These are phyloP conservation scores for Metarhizium guizhouense DNA, from an alignment of 2,329 filamentous ascomycete species.

Conservation along the genomic window DNA sequence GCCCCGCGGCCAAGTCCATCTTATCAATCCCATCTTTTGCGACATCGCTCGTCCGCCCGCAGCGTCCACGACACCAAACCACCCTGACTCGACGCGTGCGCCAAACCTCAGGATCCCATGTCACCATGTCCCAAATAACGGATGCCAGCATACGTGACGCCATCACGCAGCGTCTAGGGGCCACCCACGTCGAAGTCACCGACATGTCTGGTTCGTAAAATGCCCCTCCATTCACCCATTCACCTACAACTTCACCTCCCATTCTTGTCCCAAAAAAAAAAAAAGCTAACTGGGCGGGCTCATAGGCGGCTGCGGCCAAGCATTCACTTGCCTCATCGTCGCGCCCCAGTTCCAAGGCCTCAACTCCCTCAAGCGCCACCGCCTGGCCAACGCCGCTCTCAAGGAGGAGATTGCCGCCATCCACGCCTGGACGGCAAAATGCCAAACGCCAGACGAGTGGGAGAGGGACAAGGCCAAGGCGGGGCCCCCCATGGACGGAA, in stretches of 20 bases:
- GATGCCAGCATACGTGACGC: conserved; percentile 61
- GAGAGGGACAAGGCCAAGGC: conserved; percentile 47
- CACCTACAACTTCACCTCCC: not conserved
- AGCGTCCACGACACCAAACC: not conserved
- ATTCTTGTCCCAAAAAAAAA: not conserved
- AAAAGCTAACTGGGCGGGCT: not conserved
- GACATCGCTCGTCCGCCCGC: not conserved
- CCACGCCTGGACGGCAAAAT: conserved; percentile 92
- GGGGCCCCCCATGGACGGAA: conserved; percentile 34
- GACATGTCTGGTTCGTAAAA: conserved; percentile 73
- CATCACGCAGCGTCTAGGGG: conserved; percentile 61
- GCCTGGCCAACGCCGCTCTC: conserved; percentile 73
- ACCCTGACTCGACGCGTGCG: not conserved
- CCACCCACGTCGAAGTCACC: conserved; percentile 75
- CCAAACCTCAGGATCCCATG: not conserved
- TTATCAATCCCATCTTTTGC: conserved; percentile 24
- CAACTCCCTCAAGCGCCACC: conserved; percentile 73
- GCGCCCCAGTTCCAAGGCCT: conserved; percentile 62
- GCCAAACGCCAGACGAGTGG: conserved; percentile 86
- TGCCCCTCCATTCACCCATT: not conserved
- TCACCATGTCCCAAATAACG: conserved; percentile 44
- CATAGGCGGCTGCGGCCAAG: conserved; percentile 51
- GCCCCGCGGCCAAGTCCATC: conserved; percentile 13
- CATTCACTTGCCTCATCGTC: conserved; percentile 50
- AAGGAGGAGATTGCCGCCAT: conserved; percentile 85